Evolutionary conservation across 73 alveolate species (phyloP), one percentile per base, ranked within the genome.

Genomic region (Durusdinium trenchii): DNA sequence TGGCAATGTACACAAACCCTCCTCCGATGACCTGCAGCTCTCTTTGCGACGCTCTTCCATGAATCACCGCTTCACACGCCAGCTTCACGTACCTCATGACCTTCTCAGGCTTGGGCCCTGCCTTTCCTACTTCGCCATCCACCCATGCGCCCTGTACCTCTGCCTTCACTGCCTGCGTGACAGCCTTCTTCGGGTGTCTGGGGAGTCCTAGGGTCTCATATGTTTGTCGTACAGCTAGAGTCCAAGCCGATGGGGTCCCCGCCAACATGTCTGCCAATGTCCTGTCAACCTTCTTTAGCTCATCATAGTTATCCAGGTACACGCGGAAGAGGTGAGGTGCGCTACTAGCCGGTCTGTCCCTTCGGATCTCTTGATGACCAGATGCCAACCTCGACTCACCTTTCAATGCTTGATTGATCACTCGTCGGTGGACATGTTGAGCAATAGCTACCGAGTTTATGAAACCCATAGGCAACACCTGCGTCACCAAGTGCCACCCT

Each of bases 141-240:
- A 79, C 10, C 61, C 61, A 43, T 14, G 89, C 89, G 16, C 89
- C 89, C 64, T 79, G 89, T 18, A 79, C 64, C 30, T 79, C 89
- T 45, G 64, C 89, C 10, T 14, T 14, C 9, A 10, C 64, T 10
- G 40, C 10, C 12, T 16, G 38, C 47, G 43, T 43, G 12, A 79
- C 89, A 6, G 89, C 40, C 40, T 79, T 79, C 40, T 79, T 79
- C 64, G 61, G 64, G 26, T 79, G 54, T 28, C 89, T 16, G 7
- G 89, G 89, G 45, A 79, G 64, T 18, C 62, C 64, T 45, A 36
- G 42, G 30, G 6, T 7, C 0, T 38, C 10, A 32, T 79, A 79
- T 0, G 7, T 43, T 3, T 12, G 42, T 28, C 89, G 43, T 20
- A 79, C 43, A 6, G 30, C 36, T 79, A 43, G 45, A 42, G 45